phyloP scores from a whole-genome alignment of 345 rosid genomes.

The Citrus maxima region DNA sequence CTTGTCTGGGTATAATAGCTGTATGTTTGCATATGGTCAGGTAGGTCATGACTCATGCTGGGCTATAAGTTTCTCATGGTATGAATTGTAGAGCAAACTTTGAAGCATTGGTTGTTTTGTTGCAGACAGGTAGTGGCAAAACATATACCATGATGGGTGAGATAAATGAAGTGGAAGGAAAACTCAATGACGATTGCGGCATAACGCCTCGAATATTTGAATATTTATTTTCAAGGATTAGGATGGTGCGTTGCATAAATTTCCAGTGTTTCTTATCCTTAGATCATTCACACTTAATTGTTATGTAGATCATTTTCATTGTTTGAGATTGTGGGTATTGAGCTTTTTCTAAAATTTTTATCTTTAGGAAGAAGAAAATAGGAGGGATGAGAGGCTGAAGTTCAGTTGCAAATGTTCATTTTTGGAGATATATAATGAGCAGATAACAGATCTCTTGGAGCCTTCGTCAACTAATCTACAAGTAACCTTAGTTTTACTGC shows the following conservation, averaged over 20 bases:
- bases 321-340: not conserved
- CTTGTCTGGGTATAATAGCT: conserved; percentile 89
- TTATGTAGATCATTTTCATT: not conserved
- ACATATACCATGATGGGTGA: conserved; percentile 97
- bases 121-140: conserved; percentile 98
- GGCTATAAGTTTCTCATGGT: not conserved
- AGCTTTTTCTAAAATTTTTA: conserved; percentile 10
- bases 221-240: conserved; percentile 72
- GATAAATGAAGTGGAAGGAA: conserved; percentile 50
- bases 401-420: conserved; percentile 92
- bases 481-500: conserved; percentile 37
- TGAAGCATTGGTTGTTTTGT: conserved; percentile 14
- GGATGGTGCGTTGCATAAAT: conserved; percentile 35
- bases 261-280: not conserved
- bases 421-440: conserved; percentile 93
- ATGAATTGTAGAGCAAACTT: not conserved
- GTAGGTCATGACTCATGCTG: conserved; percentile 29
- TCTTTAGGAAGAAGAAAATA: conserved; percentile 73
- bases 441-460: conserved; percentile 86
- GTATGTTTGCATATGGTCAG: conserved; percentile 98
- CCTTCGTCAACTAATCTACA: conserved; percentile 85
- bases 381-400: conserved; percentile 68
- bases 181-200: conserved; percentile 64
- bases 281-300: not conserved
- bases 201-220: conserved; percentile 88